Evolutionary conservation across 768 basidiomycete genomes (phyloP).

Genomic region (Suillus paluster): DNA sequence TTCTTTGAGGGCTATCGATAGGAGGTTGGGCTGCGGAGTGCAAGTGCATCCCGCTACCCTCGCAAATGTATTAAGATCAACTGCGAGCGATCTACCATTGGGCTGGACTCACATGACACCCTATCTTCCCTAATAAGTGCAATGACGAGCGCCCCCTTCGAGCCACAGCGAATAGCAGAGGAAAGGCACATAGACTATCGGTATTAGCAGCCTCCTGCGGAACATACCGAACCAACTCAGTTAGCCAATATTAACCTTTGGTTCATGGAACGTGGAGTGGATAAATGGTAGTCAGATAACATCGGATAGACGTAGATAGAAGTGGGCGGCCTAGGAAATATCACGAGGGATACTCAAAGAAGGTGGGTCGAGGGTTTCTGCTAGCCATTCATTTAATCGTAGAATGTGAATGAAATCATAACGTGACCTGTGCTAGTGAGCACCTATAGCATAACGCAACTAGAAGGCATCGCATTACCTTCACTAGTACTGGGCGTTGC

Average conservation of each 20-base stretch:
- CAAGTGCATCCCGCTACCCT: not conserved
- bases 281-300: slow-evolving; percentile 29
- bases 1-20: not conserved
- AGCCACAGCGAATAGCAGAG: not conserved
- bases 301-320: slow-evolving; percentile 17
- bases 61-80: too few species aligned
- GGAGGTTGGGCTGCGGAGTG: not conserved
- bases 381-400: not conserved
- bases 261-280: slow-evolving; percentile 38
- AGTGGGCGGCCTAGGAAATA: slow-evolving; percentile 9
- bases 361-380: not conserved
- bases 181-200: not conserved
- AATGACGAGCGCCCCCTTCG: not conserved
- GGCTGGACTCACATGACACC: not conserved
- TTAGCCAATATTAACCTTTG: slow-evolving; percentile 30
- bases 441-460: not conserved
- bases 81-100: not conserved
- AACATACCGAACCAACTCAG: slow-evolving; percentile 20
- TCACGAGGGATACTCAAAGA: not conserved
- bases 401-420: not conserved
- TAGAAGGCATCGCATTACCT: not conserved
- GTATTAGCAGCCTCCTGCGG: slow-evolving; percentile 15
- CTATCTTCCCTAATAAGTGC: not conserved
- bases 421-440: not conserved
- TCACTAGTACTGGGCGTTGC: not conserved